Base-by-base conservation (phyloP, 2,329 filamentous ascomycete species). In the Trichoderma aggressivum region DNA sequence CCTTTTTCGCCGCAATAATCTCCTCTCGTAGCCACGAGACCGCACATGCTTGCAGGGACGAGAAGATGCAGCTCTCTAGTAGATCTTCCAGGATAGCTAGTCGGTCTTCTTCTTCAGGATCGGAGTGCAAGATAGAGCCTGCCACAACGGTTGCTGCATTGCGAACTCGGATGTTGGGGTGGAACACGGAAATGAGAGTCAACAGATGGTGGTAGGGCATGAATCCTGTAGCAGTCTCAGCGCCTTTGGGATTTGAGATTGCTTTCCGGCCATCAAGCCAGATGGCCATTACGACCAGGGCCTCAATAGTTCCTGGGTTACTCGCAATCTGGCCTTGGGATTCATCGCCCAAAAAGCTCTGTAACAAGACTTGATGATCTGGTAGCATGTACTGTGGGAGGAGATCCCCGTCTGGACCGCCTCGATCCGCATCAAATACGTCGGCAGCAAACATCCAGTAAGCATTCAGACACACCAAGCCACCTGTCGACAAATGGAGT, bases 1-100 rank as follows among this genome's bases (percentile, higher is more conserved):
- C 70, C 53, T 79, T 78, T 30, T 75, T 79, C 3, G 86, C 85
- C 5, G 82, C 78, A 10, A 90, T 82, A 18, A 91, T 81, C 76
- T 91, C 89, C 74, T 91, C 89, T 68, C 88, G 86, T 39, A 91
- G 79, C 89, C 89, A 91, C 5, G 84, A 84, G 5, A 91, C 84
- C 0, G 89, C 89, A 55, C 87, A 88, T 10, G 87, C 89, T 77
- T 90, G 90, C 47, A 91, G 82, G 0, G 86, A 84, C 2, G 88
- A 84, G 75, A 89, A 91, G 74, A 88, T 85, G 82, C 89, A 91
- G 77, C 90, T 89, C 78, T 91, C 88, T 14, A 91, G 80, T 14
- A 91, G 83, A 75, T 91, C 89, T 66, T 89, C 86, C 10, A 92
- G 83, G 73, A 91, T 91, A 32, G 85, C 83, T 18, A 91, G 80